Base-by-base conservation (phyloP, 495 filamentous ascomycete genomes). In the Hamigera avellanea region DNA sequence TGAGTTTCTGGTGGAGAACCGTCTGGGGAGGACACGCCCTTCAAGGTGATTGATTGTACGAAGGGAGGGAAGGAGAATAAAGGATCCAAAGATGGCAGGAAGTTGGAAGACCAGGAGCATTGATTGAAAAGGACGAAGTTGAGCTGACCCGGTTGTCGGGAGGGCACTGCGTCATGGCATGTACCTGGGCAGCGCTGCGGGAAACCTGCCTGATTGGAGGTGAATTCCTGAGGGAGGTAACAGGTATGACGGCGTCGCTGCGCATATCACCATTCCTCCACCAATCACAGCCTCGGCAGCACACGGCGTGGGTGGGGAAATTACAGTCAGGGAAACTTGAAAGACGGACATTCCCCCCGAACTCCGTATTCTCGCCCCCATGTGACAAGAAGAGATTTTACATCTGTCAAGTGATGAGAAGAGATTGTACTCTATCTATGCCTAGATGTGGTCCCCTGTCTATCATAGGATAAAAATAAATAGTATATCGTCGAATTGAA, bases 351-450 rank as follows among this genome's bases (percentile, higher is more conserved):
- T 42, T 33, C 18, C 25, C 35, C 25, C 44, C 47, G 44, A 43
- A 35, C 46, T 40, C 44, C 46, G 35, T 32, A 27, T 6, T 30
- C 10, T 6, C 12, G 13, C 36, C 35, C 31, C 34, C 56, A 59
- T 59, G 56, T 60, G 58, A 62, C 56, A 46, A 44, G 44, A 44
- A 58, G 56, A 60, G 33, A 44, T 56, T 59, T 60, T 23, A 23
- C 21, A 23, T 23, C 4, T 23, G 21, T 23, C 21, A 23, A 23
- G 5, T 23, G 21, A 23, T 23, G 21, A 23, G 21, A n/a, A n/a
- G 21, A 23, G 9, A 23, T 23, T 9, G 21, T 4, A 23, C 5
- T 4, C 4, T 23, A 23, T 23, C 21, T 23, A n/a, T n/a, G n/a
- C n/a, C n/a, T n/a, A n/a, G n/a, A n/a, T n/a, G n/a, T n/a, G 21